Conservation (phyloP, 441 rosid species). For the Brassica balearica region DNA sequence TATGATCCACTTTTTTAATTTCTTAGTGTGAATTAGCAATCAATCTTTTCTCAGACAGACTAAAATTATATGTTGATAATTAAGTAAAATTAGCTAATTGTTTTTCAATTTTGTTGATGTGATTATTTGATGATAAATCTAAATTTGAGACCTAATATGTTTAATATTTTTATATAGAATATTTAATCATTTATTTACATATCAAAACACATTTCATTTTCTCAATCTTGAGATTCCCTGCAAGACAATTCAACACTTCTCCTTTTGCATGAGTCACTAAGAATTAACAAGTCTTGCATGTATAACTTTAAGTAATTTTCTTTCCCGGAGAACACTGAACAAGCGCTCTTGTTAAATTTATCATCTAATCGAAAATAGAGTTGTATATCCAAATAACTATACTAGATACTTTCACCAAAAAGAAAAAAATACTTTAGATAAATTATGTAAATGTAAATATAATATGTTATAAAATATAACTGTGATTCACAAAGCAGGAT, state of each 20-base stretch:
- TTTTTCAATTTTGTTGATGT: background rate
- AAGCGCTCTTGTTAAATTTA: background rate
- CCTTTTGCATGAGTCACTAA: background rate
- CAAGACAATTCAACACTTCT: background rate
- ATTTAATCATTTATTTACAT: background rate
- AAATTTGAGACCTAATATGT: background rate
- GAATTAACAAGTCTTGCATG: background rate
- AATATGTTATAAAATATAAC: background rate
- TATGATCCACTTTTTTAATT: background rate
- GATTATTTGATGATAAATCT: background rate
- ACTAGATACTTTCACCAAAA: background rate
- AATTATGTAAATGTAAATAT: constrained; percentile 1
- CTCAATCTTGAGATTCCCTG: background rate
- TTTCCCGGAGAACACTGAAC: background rate
- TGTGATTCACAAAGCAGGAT: background rate
- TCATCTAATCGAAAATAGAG: background rate
- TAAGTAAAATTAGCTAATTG: background rate
- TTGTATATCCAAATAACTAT: background rate
- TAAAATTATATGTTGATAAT: background rate
- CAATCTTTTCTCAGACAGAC: background rate
- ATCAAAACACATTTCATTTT: background rate
- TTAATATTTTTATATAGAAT: background rate
- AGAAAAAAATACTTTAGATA: background rate
- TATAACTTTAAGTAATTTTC: background rate
- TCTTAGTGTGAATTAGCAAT: background rate